Conservation (phyloP, 192 early-diverging fungal genomes). For the Backusella morwellensis region DNA sequence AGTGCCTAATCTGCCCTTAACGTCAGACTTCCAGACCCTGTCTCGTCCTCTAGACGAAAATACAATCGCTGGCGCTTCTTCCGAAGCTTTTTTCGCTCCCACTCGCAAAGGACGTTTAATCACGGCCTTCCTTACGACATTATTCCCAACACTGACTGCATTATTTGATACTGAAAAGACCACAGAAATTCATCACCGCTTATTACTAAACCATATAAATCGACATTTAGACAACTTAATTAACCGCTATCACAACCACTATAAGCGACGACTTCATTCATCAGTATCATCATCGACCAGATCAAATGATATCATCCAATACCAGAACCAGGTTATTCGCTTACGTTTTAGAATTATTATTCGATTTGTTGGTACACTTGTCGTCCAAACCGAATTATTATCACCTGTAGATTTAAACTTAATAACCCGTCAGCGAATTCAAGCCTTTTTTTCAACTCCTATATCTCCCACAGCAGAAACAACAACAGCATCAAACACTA, state of each 20-base stretch:
- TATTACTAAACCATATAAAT: constrained; percentile 21
- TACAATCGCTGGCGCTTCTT: not conserved
- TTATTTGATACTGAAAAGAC: constrained; percentile 6
- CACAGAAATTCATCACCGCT: not conserved
- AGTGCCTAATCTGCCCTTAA: not conserved
- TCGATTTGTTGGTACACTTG: constrained; percentile 19
- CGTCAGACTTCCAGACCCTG: not conserved
- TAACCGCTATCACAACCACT: constrained; percentile 13
- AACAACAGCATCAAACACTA: not conserved
- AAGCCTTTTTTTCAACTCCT: constrained; percentile 11
- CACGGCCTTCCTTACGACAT: not conserved
- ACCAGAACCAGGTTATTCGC: not conserved
- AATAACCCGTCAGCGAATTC: constrained; percentile 18
- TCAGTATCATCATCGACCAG: not conserved
- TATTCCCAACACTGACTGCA: not conserved
- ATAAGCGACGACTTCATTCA: constrained; percentile 6
- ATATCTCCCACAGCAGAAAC: not conserved
- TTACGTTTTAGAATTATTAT: constrained; percentile 13
- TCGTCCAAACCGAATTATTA: constrained; percentile 25
- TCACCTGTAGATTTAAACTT: constrained; percentile 17
- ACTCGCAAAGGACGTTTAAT: constrained; percentile 2
- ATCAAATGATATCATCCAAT: not conserved
- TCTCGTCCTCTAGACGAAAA: not conserved
- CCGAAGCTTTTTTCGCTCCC: not conserved
- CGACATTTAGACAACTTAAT: constrained; percentile 22